Evolutionary conservation across 202 grass and related monocot genomes (phyloP), one percentile per base, ranked within the genome.

Genomic region (Dendrocalamus latiflorus): DNA sequence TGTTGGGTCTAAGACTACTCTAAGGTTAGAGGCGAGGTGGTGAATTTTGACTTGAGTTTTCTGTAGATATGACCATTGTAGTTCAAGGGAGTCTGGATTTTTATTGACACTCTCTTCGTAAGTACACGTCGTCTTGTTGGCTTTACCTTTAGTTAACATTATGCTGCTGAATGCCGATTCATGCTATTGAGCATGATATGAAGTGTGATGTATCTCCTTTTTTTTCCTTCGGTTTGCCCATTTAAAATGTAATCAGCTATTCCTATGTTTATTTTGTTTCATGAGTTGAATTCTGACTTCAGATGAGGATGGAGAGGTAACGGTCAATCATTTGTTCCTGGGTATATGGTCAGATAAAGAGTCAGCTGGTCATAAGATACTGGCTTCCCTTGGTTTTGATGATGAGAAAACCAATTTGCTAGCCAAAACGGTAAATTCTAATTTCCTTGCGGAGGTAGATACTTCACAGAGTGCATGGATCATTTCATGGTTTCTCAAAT

Each of bases 291-390:
- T 66, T 75, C 69, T 89, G 65, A 51, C 30, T 78, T 55, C 44
- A 95, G 93, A 85, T 66, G 87, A 76, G 36, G 85, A 92, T 28
- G 93, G 93, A 81, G 96, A 99, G 72, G 87, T 99, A 90, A 96
- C 93, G 2, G 88, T 88, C 28, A 86, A 85, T 43, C 91, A 96
- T 88, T 78, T 99, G 65, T 81, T 96, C 44, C 72, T 99, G 60
- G 93, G 87, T 54, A 92, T 96, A 93, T 99, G 93, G 96, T 94
- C 87, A 67, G 83, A 94, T 80, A 96, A 89, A 88, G 87, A 94
- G 77, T 92, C 91, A 73, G 88, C 86, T 69, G 93, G 93, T 78
- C 91, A 99, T 69, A 96, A 99, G 76, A 75, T 96, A 72, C 70
- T 96, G 67, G 81, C 89, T 77, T 79, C 85, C 26, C 83, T 99